phyloP scores from a whole-genome alignment of 2,329 filamentous ascomycete species.

The Aspergillus sp. region DNA sequence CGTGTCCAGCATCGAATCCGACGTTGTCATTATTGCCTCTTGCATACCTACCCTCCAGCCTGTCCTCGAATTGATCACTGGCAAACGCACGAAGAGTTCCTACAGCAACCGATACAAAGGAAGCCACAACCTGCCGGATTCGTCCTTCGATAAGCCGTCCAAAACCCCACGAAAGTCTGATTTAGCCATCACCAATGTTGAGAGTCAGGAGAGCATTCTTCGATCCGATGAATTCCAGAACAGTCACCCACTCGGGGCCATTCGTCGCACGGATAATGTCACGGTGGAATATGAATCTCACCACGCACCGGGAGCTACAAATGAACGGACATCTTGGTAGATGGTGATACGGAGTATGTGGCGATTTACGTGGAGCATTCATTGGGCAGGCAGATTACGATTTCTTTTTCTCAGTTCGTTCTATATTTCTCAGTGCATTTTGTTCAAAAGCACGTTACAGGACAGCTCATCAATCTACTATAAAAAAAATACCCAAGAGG shows the following conservation, averaged over 20 bases:
- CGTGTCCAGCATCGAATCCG: constrained; percentile 26
- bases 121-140: neutral
- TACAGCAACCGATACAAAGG: constrained; percentile 15
- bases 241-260: constrained; percentile 10
- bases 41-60: constrained; percentile 36
- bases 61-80: constrained; percentile 26
- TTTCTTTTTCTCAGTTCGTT: too few relatives aligned
- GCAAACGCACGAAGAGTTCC: constrained; percentile 16
- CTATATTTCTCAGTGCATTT: too few relatives aligned
- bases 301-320: too few relatives aligned
- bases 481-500: too few relatives aligned
- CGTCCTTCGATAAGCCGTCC: constrained; percentile 1
- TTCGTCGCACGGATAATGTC: constrained; percentile 20
- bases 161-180: constrained; percentile 5
- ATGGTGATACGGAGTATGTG: too few relatives aligned
- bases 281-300: constrained; percentile 18
- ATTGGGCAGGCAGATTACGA: too few relatives aligned
- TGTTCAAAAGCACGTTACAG: too few relatives aligned
- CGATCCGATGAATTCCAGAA: constrained; percentile 1
- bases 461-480: too few relatives aligned
- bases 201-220: constrained; percentile 22
- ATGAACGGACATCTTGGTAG: too few relatives aligned
- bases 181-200: constrained; percentile 6
- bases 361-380: too few relatives aligned
- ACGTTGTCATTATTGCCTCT: constrained; percentile 33